Base-by-base conservation (phyloP, 129 eudicot genomes). In the Flaveria brownii region DNA sequence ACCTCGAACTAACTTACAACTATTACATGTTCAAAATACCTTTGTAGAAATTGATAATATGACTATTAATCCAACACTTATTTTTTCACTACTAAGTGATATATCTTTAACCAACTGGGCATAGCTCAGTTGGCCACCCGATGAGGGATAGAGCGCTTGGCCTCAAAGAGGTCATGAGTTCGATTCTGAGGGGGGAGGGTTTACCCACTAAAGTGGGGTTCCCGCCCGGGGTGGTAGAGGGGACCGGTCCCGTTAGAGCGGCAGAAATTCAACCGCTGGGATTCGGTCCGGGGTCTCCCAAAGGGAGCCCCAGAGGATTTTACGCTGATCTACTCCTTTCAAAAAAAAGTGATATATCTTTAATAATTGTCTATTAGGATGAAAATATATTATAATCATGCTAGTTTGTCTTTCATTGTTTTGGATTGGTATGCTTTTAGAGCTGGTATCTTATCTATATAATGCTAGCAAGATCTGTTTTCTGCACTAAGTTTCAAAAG, bases 401-500 rank as follows among this genome's bases (percentile, higher is more conserved):
- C 33, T 75, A 68, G 80, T 20, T 30, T 60, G 79, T 74, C 69
- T 6, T 60, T 71, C 5, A 63, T 70, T 3, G 42, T 55, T 82
- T 73, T 71, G 71, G 71, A 50, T 82, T 71, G 73, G 54, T 77
- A 64, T 77, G 33, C 78, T 77, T 82, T 80, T 76, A 16, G 17
- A 28, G 74, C 81, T 68, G 62, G 41, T 65, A 71, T 59, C 78
- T 68, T 77, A 70, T 81, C 77, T 54, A 17, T 42, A 42, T 26
- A 82, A 56, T 46, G 42, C 77, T 75, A 73, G 36, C 68, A 71
- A 76, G 78, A 78, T 73, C 33, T 75, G 74, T 51, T 78, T 57
- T 79, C 74, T 54, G 20, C 78, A 75, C 81, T 74, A 79, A 71
- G 75, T 74, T 76, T 71, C 87, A 80, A 84, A 64, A 17, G 76